Conservation (phyloP, 441 rosid species). For the Geranium incanum region DNA sequence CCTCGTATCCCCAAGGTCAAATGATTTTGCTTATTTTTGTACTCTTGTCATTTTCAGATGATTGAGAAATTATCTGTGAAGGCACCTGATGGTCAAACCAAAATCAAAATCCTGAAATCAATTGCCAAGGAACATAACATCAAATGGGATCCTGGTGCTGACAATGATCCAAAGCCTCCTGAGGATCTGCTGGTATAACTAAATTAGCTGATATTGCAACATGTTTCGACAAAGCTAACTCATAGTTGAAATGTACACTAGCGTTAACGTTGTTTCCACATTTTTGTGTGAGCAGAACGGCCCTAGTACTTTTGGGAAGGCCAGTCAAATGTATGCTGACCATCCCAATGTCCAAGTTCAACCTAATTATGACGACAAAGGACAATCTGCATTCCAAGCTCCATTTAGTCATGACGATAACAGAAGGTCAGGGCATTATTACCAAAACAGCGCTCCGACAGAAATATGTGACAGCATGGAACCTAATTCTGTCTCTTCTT, state of each 20-base stretch:
- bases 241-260: neutral
- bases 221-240: neutral
- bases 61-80: slow-evolving; percentile 74
- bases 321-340: slow-evolving; percentile 32
- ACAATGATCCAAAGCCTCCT: slow-evolving; percentile 41
- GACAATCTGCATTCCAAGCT: slow-evolving; percentile 26
- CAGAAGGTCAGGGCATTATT: slow-evolving; percentile 28
- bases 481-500: slow-evolving; percentile 24
- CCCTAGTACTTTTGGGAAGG: slow-evolving; percentile 47
- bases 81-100: slow-evolving; percentile 80
- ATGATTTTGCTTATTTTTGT: slow-evolving; percentile 17
- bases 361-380: slow-evolving; percentile 24
- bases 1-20: neutral
- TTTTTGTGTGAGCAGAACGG: slow-evolving; percentile 49
- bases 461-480: slow-evolving; percentile 21
- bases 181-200: slow-evolving; percentile 51
- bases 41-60: slow-evolving; percentile 35
- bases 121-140: slow-evolving; percentile 73
- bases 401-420: slow-evolving; percentile 22
- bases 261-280: neutral
- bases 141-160: slow-evolving; percentile 66
- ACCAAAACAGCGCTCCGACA: slow-evolving; percentile 27
- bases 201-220: neutral
- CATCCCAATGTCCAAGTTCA: slow-evolving; percentile 30
- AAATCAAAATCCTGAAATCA: slow-evolving; percentile 59